Base-by-base conservation (phyloP, 1,284 basidiomycete species). In the Cutaneotrichosporon dermatis region DNA sequence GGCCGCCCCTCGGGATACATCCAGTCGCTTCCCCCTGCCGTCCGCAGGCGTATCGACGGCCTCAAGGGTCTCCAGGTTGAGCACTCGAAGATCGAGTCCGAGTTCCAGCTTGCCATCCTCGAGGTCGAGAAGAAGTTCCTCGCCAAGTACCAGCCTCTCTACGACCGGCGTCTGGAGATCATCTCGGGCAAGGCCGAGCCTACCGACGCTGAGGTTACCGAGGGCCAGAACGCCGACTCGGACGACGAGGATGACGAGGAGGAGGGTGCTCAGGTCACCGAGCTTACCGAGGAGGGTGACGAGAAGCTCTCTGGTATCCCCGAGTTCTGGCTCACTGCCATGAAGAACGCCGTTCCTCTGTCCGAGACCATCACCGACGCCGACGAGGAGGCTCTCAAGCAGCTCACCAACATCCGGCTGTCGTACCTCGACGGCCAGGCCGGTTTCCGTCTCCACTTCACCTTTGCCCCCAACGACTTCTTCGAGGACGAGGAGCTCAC, bases 41-140 rank as follows among this genome's bases (percentile, higher is more conserved):
- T 95, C 69, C 91, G 90, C 80, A 83, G 87, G 75, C 89, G 87
- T 71, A 82, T 98, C 72, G 90, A 95, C 80, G 95, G 88, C 43
- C 83, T 99, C 72, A 96, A 97, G 79, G 95, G 93, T 61, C 83
- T 99, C 48, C 94, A 98, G 79, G 86, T 87, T 67, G 88, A 94
- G 81, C 92, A 97, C 80, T 86, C 87, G 70, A 90, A 93, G 76
- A 85, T 98, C 59, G 92, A 97, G 79, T 89, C 89, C 73, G 86
- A 94, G 82, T 96, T 95, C 85, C 97, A 98, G 81, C 86, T 88
- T 74, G 95, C 98, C 80, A 92, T 93, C 73, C 84, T 97, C 60
- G 92, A 95, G 79, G 84, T 99, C 59, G 94, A 99, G 83, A 93
- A 94, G 83, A 96, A 96, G 90, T 98, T 94, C 79, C 86, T 92